Base-by-base conservation (phyloP, 257 asterid species). In the Handroanthus guayacan region DNA sequence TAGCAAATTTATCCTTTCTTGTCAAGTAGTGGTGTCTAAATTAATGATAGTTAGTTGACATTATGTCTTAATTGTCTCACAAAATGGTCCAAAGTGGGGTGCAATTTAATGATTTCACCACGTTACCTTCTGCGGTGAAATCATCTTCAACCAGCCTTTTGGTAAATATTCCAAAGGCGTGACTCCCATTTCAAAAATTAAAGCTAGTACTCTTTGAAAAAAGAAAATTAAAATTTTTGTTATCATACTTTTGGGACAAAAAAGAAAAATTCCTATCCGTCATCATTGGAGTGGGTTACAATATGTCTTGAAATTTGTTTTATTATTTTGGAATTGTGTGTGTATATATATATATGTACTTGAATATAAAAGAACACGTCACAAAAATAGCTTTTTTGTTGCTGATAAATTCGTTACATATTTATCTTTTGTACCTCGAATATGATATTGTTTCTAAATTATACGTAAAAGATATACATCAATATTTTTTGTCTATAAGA, bases 61-160 rank as follows among this genome's bases (percentile, higher is more conserved):
- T 63, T 9, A 57, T 17, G 16, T 55, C 31, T 45, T 14, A 38
- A 47, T 50, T 71, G 82, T 75, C 45, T 34, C 47, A 47, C 65
- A 16, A 62, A 52, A 63, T 78, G 69, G 81, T 75, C 86, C 79
- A 65, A 70, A 64, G 75, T 78, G 81, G 80, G 66, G 71, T 14
- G 73, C 79, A 71, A 50, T 70, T 43, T 62, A 75, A 78, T 82
- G 62, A 71, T 75, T 69, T 78, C 80, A 78, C 72, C 83, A 48
- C 37, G 81, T 70, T 82, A 69, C 44, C n/a, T 75, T 79, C 14
- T n/a, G 41, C 16, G 74, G 68, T 68, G 68, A 44, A 68, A 72
- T 69, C 68, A 74, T 47, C 67, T 61, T 39, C 71, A 56, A 25
- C 67, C 12, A 6, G 34, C 45, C 67, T 38, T 47, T 63, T 41